Conservation (phyloP, 805 yeast genomes). For the Wickerhamomyces chaumierensis region DNA sequence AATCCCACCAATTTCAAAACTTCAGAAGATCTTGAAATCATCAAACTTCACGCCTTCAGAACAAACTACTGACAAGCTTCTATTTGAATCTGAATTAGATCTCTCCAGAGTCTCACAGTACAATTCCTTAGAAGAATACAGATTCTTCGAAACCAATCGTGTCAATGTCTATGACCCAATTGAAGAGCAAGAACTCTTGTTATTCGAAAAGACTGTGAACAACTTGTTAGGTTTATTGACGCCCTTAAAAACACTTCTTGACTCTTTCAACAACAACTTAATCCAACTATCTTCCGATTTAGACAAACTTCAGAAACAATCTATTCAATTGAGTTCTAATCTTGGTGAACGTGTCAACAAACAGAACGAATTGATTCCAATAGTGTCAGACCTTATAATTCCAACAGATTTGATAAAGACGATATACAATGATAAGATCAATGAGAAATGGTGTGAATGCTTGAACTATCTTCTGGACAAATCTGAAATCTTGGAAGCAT, state of each 20-base stretch:
- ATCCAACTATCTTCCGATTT: slow-evolving; percentile 46
- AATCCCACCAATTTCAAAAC: not conserved
- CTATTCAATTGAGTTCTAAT: slow-evolving; percentile 34
- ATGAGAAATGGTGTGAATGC: slow-evolving; percentile 56
- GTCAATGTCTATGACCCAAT: slow-evolving; percentile 1
- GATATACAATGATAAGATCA: slow-evolving; percentile 46
- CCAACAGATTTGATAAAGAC: slow-evolving; percentile 61
- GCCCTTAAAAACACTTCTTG: slow-evolving; percentile 44
- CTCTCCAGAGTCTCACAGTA: not conserved
- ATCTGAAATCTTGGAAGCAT: slow-evolving; percentile 36
- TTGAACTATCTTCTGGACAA: slow-evolving; percentile 48
- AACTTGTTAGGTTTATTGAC: slow-evolving; percentile 19
- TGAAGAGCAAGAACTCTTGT: slow-evolving; percentile 9
- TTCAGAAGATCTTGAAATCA: not conserved
- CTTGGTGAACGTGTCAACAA: slow-evolving; percentile 36
- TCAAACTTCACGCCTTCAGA: not conserved
- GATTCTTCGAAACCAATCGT: slow-evolving; percentile 5
- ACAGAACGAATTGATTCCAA: slow-evolving; percentile 50
- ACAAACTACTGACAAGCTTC: not conserved
- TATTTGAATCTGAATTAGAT: too few species aligned
- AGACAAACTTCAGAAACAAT: slow-evolving; percentile 45
- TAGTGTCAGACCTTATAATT: slow-evolving; percentile 63
- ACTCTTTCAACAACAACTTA: slow-evolving; percentile 46
- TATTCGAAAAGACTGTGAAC: slow-evolving; percentile 9
- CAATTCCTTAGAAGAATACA: slow-evolving; percentile 9